Conservation (phyloP, 139 green algal genomes). For the Picochlorum sp. region DNA sequence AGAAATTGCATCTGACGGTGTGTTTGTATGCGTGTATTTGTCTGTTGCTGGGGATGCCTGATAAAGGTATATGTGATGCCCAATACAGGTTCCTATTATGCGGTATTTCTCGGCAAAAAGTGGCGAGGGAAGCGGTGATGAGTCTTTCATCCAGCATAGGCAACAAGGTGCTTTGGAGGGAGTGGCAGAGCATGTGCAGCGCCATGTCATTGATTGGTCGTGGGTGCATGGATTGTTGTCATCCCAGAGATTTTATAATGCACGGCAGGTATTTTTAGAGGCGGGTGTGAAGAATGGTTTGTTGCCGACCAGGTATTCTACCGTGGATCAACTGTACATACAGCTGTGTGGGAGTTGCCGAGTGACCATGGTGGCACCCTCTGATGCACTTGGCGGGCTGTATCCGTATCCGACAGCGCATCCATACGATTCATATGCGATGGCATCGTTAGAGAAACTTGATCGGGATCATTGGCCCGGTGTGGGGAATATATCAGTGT, state of each 20-base stretch:
- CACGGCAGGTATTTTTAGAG: conserved; percentile 31
- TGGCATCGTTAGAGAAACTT: conserved; percentile 50
- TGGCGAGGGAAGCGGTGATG: no score
- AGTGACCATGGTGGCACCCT: conserved; percentile 52
- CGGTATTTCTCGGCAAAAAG: no score
- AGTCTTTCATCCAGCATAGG: no score
- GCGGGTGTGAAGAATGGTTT: conserved; percentile 29
- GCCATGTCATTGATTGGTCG: conserved; percentile 22
- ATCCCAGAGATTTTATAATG: conserved; percentile 18
- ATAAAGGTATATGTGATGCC: no score
- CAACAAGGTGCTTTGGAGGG: neutral
- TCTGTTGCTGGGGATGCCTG: neutral
- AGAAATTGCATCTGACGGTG: neutral
- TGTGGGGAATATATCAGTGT: conserved; percentile 18
- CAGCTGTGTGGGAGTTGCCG: conserved; percentile 50
- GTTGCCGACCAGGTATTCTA: conserved; percentile 40
- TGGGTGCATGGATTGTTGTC: conserved; percentile 31
- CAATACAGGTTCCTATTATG: no score
- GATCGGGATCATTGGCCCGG: conserved; percentile 40
- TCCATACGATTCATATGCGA: conserved; percentile 64
- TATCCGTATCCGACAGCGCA: conserved; percentile 69
- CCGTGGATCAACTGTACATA: conserved; percentile 37
- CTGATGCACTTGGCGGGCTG: conserved; percentile 40
- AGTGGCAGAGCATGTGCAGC: conserved; percentile 10
- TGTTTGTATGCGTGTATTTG: neutral